Percentiles rank a stretch among this genome's conserved stretches.
Evolutionary conservation across 768 basidiomycete genomes (phyloP).

Genomic region (Paxillus ammoniavirescens): DNA sequence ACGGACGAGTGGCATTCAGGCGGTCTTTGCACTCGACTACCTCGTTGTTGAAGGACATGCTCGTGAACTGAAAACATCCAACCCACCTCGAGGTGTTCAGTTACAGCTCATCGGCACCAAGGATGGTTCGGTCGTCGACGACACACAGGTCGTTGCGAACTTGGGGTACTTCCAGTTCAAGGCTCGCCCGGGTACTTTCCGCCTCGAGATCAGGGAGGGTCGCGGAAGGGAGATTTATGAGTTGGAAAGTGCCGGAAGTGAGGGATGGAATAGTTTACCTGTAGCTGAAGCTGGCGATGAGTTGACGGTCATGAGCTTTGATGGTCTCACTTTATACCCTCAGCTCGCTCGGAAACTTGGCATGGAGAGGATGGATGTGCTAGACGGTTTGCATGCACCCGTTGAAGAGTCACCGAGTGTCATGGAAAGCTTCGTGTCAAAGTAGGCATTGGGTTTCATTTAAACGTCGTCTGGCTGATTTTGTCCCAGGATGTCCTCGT

Average conservation of each 20-base stretch:
- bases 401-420: constrained; percentile 31
- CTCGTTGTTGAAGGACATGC: constrained; percentile 95
- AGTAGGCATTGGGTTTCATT: constrained; percentile 37
- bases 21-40: constrained; percentile 85
- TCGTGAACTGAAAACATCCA: constrained; percentile 60
- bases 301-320: constrained; percentile 84
- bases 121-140: constrained; percentile 52
- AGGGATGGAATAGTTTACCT: constrained; percentile 81
- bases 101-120: constrained; percentile 66
- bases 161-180: constrained; percentile 97
- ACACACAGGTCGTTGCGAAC: constrained; percentile 92
- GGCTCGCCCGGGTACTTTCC: constrained; percentile 85
- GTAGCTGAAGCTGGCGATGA: constrained; percentile 69
- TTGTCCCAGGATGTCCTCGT: constrained; percentile 40
- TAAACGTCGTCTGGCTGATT: constrained; percentile 1
- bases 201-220: constrained; percentile 79
- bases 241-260: constrained; percentile 84
- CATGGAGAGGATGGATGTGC: constrained; percentile 80
- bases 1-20: constrained; percentile 54
- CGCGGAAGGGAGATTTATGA: constrained; percentile 76
- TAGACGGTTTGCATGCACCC: constrained; percentile 45
- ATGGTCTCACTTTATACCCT: constrained; percentile 87
- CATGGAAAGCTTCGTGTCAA: constrained; percentile 49
- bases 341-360: constrained; percentile 66
- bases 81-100: constrained; percentile 87